Evolutionary conservation across 2,329 filamentous ascomycete species (phyloP).

Genomic region (Clarireedia homoeocarpa): DNA sequence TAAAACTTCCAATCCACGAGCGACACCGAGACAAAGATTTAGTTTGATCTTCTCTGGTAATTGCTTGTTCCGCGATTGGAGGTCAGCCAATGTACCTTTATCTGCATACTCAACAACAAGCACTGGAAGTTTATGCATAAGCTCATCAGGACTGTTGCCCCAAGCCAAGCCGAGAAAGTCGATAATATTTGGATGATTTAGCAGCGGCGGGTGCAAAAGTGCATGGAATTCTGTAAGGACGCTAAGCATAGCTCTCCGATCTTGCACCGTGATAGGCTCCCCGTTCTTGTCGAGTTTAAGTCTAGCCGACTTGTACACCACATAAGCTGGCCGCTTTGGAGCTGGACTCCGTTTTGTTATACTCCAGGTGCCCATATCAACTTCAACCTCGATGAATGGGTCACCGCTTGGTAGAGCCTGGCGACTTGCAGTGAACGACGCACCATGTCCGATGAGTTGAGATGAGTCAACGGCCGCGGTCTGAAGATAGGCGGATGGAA

Average conservation of each 20-base stretch:
- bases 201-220: not conserved
- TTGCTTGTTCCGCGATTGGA: not conserved
- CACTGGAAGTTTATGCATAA: not conserved
- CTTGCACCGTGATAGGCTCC: not conserved
- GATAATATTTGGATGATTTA: not conserved
- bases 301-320: not conserved
- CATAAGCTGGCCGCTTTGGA: not conserved
- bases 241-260: not conserved
- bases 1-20: not conserved
- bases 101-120: slow-evolving; percentile 4
- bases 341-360: not conserved
- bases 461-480: not conserved
- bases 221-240: slow-evolving; percentile 2
- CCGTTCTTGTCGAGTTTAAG: not conserved
- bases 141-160: not conserved
- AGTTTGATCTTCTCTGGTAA: not conserved
- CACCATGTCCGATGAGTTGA: not conserved
- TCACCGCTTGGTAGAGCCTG: not conserved
- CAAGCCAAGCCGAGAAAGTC: slow-evolving; percentile 1
- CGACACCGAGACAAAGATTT: not conserved
- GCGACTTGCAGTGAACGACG: not conserved
- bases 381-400: not conserved
- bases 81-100: not conserved
- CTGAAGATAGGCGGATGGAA: not conserved
- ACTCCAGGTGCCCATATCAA: not conserved